Conservation (phyloP, 176 grass and related monocot species). For the Zoysia pacifica region DNA sequence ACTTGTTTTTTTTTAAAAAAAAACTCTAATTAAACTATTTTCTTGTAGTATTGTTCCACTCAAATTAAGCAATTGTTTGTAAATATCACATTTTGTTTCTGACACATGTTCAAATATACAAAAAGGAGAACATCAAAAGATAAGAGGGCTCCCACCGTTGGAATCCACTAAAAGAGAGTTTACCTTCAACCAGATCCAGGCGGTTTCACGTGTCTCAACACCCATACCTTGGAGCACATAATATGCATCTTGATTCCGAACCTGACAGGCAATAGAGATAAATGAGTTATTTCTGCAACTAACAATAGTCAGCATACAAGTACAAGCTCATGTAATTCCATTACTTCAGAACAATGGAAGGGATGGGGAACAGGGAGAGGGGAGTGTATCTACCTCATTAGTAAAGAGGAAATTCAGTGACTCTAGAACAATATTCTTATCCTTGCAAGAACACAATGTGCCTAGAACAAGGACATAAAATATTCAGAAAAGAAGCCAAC, state of each 20-base stretch:
- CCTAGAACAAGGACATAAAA: conserved; percentile 43
- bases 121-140: neutral
- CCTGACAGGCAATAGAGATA: conserved; percentile 49
- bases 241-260: conserved; percentile 72
- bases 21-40: neutral
- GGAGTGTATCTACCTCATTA: conserved; percentile 47
- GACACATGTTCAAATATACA: neutral
- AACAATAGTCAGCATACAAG: neutral
- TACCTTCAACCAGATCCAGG: conserved; percentile 86
- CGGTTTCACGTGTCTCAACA: conserved; percentile 62
- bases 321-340: neutral
- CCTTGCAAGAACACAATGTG: conserved; percentile 52
- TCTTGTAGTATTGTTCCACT: neutral
- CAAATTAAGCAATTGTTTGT: neutral
- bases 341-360: conserved; percentile 8
- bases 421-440: conserved; percentile 73
- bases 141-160: neutral
- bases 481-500: conserved; percentile 37
- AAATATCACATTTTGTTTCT: neutral
- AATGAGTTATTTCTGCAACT: conserved; percentile 19
- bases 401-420: conserved; percentile 74
- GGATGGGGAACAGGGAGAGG: neutral
- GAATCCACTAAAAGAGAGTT: conserved; percentile 12
- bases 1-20: neutral
- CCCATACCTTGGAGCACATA: conserved; percentile 45